Conservation (phyloP, 345 rosid genomes). For the Schrenkiella parvula region DNA sequence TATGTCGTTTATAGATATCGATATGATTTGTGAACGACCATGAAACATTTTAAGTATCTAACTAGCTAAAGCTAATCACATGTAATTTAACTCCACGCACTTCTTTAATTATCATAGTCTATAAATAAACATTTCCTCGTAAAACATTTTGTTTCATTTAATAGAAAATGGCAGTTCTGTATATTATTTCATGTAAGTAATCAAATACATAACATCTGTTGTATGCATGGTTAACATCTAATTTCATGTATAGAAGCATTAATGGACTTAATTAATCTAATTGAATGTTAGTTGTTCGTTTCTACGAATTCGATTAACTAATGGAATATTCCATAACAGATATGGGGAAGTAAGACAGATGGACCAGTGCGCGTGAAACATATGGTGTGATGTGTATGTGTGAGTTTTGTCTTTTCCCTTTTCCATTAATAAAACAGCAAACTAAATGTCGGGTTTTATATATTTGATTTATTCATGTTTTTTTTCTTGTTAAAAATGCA, state of each 20-base stretch:
- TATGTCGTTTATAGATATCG: neutral
- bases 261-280: neutral
- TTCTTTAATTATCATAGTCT: neutral
- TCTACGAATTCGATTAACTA: constrained; percentile 7
- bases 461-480: neutral
- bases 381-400: constrained; percentile 14
- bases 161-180: neutral
- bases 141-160: neutral
- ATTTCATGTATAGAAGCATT: neutral
- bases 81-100: neutral
- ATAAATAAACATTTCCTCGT: neutral
- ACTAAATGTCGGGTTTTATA: constrained; percentile 19
- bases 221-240: neutral
- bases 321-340: constrained; percentile 17
- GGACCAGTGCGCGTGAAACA: constrained; percentile 19
- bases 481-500: too few species aligned
- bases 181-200: neutral
- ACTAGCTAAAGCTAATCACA: too few species aligned
- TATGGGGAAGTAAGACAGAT: constrained; percentile 12
- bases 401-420: constrained; percentile 3
- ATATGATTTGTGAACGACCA: constrained; percentile 6
- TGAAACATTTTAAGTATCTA: neutral
- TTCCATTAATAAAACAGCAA: constrained; percentile 27
- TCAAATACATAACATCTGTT: neutral
- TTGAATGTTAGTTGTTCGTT: constrained; percentile 12